phyloP scores from a whole-genome alignment of 768 basidiomycete species.

The Rhodocollybia butyracea region DNA sequence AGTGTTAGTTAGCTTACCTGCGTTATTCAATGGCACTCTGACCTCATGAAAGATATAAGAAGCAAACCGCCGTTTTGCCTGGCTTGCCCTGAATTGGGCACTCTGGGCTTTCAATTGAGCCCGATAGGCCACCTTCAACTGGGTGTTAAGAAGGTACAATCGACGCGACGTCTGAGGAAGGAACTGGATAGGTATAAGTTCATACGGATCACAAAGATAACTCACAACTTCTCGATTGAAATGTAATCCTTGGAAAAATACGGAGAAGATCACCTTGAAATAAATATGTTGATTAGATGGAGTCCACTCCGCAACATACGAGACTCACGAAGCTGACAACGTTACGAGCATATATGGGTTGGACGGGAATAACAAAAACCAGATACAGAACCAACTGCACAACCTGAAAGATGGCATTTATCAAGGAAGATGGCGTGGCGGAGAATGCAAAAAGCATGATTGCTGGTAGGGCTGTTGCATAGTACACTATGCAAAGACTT shows the following conservation, averaged over 20 bases:
- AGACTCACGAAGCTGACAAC: constrained; percentile 23
- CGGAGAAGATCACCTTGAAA: constrained; percentile 17
- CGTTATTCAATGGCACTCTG: constrained; percentile 50
- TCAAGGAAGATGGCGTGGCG: constrained; percentile 18
- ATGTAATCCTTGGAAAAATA: constrained; percentile 20
- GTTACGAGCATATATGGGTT: constrained; percentile 20
- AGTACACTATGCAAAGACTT: constrained; percentile 15
- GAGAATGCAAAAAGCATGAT: constrained; percentile 24
- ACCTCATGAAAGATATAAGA: constrained; percentile 48
- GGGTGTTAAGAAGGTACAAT: constrained; percentile 36
- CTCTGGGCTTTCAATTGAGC: constrained; percentile 33
- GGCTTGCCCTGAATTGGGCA: constrained; percentile 28
- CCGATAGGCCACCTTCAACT: constrained; percentile 16
- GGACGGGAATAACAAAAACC: constrained; percentile 17
- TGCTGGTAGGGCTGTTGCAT: constrained; percentile 19
- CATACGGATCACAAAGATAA: neutral
- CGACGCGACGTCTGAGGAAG: constrained; percentile 24
- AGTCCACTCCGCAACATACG: constrained; percentile 29
- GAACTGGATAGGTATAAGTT: neutral
- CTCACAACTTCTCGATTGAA: constrained; percentile 22
- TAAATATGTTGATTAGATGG: constrained; percentile 2
- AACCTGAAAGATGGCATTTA: constrained; percentile 18
- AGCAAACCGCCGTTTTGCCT: constrained; percentile 37
- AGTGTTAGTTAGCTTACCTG: constrained; percentile 17
- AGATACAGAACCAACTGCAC: constrained; percentile 16